Evolutionary conservation across 768 basidiomycete species (phyloP), one percentile per base, ranked within the genome.

Genomic region (Phlegmacium glaucopus): DNA sequence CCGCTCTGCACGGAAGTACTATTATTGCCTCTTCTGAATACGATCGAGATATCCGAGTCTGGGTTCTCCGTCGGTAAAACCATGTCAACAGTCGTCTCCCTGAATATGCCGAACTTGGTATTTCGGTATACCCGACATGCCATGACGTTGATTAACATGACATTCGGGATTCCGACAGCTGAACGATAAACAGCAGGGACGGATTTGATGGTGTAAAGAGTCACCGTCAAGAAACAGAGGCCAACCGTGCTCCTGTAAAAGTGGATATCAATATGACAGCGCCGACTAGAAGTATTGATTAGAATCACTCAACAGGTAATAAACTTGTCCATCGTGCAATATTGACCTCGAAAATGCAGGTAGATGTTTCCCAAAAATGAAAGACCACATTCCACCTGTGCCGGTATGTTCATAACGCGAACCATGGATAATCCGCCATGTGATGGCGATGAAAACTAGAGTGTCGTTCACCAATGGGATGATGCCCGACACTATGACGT

Each of bases 371-470:
- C 59, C 58, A 29, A 54, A 40, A 13, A 62, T 25, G 1, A 40
- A 18, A 13, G 35, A 45, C 16, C 43, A 30, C 35, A 34, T n/a
- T 34, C 32, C 32, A 34, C n/a, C n/a, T 34, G 10, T 34, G 32
- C 10, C 11, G 2, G 32, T 34, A n/a, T 4, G 11, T 6, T 34
- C 32, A 12, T 8, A 13, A 16, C 28, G 37, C 10, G 55, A 28
- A 28, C 51, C 45, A 4, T 32, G 27, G 3, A 57, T 27, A 6
- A 68, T 46, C 1, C 54, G 52, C 42, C 48, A 60, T 6, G 67
- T 61, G 6, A 67, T 64, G 9, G 63, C 55, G 35, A 66, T 16
- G 46, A 65, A 64, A 10, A 65, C 55, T 26, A 45, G 32, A 0
- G 61, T 64, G 39, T 67, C 64, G 25, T 58, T 46, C 13, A 63